Evolutionary conservation across 257 asterid species (phyloP).

Genomic region (Salvia rosmarinus): DNA sequence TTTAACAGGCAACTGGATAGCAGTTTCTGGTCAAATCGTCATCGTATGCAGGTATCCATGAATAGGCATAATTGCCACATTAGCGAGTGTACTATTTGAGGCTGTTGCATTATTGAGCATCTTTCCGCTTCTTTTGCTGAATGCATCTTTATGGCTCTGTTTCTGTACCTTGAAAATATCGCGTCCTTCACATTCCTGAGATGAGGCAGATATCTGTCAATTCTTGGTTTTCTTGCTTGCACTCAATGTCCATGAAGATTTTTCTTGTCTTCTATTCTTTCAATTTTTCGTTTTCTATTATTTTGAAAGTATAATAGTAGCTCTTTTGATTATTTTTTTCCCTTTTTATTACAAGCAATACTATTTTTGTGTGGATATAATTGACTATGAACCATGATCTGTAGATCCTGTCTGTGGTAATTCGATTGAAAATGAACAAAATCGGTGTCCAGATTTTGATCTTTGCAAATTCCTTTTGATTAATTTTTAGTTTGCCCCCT

Average conservation of each 20-base stretch:
- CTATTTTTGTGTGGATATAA: neutral
- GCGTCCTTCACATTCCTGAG: slow-evolving; percentile 22
- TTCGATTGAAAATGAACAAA: neutral
- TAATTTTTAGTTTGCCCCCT: slow-evolving; percentile 4
- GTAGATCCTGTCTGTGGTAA: neutral
- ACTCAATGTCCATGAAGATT: slow-evolving; percentile 31
- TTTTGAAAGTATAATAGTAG: neutral
- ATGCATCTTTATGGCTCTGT: slow-evolving; percentile 24
- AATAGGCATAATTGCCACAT: slow-evolving; percentile 24
- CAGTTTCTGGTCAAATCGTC: neutral
- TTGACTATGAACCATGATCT: neutral
- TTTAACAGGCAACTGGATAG: slow-evolving; percentile 23
- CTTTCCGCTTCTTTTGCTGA: slow-evolving; percentile 32
- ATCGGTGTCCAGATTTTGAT: neutral
- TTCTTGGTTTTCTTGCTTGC: slow-evolving; percentile 46
- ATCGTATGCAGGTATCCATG: neutral
- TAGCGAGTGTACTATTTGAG: slow-evolving; percentile 20
- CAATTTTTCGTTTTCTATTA: neutral
- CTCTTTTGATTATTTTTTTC: too few relatives aligned
- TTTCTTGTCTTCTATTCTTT: neutral
- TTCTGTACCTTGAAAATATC: slow-evolving; percentile 26
- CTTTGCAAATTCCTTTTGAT: neutral
- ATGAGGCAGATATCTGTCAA: slow-evolving; percentile 35
- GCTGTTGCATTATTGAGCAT: slow-evolving; percentile 38
- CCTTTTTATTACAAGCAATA: too few relatives aligned